Evolutionary conservation across 257 asterid genomes (phyloP), one percentile per base, ranked within the genome.

Genomic region (Solanum corneliomulleri): DNA sequence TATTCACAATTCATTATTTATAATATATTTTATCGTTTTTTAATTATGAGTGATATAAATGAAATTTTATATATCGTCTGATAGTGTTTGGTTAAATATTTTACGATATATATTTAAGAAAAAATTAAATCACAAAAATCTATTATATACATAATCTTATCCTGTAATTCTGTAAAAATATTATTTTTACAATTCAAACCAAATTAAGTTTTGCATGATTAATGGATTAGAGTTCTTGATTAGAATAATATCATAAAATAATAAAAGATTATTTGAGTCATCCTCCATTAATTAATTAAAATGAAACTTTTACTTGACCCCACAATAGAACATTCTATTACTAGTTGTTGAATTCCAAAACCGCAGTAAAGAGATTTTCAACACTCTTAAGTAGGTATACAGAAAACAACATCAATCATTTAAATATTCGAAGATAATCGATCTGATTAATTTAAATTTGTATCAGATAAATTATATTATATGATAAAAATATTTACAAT

Each of bases 331-430:
- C 83, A 77, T 77, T 77, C 62, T 49, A n/a, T 31, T 20, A 49
- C 69, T 29, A 52, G 29, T 81, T 81, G 69, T 29, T 81, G 3
- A 29, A 18, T 49, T 81, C 44, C 68, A 80, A 9, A 47, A 47
- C 42, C 68, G 44, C 84, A 80, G 84, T 80, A 80, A 80, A 80
- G 68, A 37, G 29, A 80, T 68, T 47, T 81, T 20, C 85, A 81
- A 29, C 68, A 81, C 44, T 44, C 84, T 29, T 35, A 68, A 35
- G 2, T 71, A 16, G 78, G 44, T 41, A 23, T 5, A 41, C 11
- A 74, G 31, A 25, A 74, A 5, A 37, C 49, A 3, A 3, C 41
- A 35, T 35, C 29, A 70, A 70, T 70, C 77, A 16, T 16, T 3
- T 49, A 10, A 25, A 20, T 70, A 45, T 12, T 45, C 7, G 2